Base-by-base conservation (phyloP, 1,284 basidiomycete genomes). In the Inonotus obliquus region DNA sequence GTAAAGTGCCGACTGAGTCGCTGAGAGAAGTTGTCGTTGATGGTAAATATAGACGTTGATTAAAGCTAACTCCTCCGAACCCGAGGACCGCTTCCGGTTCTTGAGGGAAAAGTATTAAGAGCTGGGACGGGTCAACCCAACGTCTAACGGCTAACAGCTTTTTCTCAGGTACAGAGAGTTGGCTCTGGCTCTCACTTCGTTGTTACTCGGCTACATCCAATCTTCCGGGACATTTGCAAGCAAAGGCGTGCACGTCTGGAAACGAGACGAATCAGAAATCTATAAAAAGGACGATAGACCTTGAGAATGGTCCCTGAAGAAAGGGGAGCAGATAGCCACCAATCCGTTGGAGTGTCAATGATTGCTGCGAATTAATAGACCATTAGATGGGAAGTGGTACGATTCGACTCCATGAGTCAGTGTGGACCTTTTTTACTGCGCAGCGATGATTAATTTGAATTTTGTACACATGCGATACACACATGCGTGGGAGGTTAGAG, bases 341-440 rank as follows among this genome's bases (percentile, higher is more conserved):
- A 35, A 14, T 21, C n/a, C 56, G 49, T 37, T 25, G 56, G 56
- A 58, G 32, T 49, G 45, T 29, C 21, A 58, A 11, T n/a, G n/a
- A 32, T 38, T 37, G 56, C 56, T 58, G 56, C 45, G 56, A 58
- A 58, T 38, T 45, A 14, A 23, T 21, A 58, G 11, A 57, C 41
- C 47, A 47, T n/a, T n/a, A 21, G 21, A 27, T 9, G 17, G 27
- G 19, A 29, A 58, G 47, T 58, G 45, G 47, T 51, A 32, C n/a
- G 25, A 41, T n/a, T 32, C 6, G 51, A 6, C 35, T 27, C 11
- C 25, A 35, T 29, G 51, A 14, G 4, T 14, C 27, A 52, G 27
- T n/a, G 19, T 52, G 27, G 51, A 7, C 32, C 13, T 29, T 29
- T 29, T 29, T 45, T 25, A 48, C 44, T 58, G 41, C 56, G 56